A percentile compares a stretch with the other conserved stretches of the same genome.
These are phyloP conservation scores for Salix exigua DNA, from an alignment of 345 rosid species.

Conservation along the genomic window DNA sequence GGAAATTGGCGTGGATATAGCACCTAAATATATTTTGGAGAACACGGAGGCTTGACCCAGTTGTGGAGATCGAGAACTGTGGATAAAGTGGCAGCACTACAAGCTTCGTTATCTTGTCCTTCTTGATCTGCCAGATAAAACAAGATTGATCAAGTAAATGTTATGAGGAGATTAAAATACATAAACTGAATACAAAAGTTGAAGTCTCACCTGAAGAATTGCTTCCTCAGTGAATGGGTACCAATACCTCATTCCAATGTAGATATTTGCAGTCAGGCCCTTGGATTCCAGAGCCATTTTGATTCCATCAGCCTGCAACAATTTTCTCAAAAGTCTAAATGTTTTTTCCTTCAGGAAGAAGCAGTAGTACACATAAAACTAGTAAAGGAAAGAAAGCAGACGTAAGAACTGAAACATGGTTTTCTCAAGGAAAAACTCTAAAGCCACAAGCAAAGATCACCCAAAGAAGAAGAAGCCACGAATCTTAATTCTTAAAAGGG, in stretches of 20 bases:
- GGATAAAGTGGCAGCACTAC: constrained; percentile 97
- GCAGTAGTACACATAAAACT: not conserved
- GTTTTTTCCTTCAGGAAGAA: not conserved
- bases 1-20: constrained; percentile 1
- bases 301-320: constrained; percentile 66
- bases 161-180: not conserved
- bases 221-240: constrained; percentile 93
- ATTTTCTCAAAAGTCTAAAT: not conserved
- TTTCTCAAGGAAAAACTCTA: not conserved
- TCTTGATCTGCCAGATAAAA: constrained; percentile 54
- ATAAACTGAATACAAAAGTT: not conserved
- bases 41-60: constrained; percentile 88
- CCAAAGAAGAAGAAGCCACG: not conserved
- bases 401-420: not conserved
- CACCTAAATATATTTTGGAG: constrained; percentile 69
- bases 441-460: not conserved
- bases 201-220: constrained; percentile 55
- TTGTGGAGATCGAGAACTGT: constrained; percentile 88
- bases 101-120: constrained; percentile 72
- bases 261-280: constrained; percentile 54
- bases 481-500: not conserved
- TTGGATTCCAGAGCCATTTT: constrained; percentile 57
- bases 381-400: not conserved
- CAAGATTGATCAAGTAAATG: not conserved
- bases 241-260: constrained; percentile 94